Evolutionary conservation across 2,329 filamentous ascomycete species (phyloP), one percentile per base, ranked within the genome.

Genomic region (Purpureocillium lavendulum): DNA sequence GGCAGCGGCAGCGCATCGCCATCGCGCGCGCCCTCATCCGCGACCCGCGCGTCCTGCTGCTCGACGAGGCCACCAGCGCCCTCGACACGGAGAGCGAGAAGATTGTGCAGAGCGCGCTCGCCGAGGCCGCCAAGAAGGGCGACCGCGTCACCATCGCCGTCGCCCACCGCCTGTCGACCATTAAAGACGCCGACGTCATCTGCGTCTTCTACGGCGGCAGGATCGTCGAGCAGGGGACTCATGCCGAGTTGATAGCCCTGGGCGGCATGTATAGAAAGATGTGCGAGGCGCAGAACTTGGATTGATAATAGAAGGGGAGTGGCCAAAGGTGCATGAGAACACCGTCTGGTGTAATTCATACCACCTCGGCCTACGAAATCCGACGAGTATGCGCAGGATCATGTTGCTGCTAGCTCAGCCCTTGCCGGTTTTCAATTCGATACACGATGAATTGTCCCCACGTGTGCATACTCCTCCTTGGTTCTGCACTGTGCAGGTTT

Each of bases 41-140:
- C 60, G 77, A 94, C 45, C 90, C 90, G 0, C 87, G 94, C 60
- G 94, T 97, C 45, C 69, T 97, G 30, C 90, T 97, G 42, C 75
- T 96, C 1, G 89, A 97, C 56, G 90, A 97, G 69, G 84, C 89
- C 12, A 96, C 89, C 1, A 92, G 85, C 8, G 89, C 89, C 0
- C 73, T 96, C 11, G 89, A 96, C 56, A 88, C 90, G n/a, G 89
- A 95, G 61, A 92, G 84, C 1, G 89, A 97, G 61, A 94, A 87
- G 1, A 75, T 94, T 2, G 89, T 97, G 44, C 95, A 97, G 59
- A 78, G 82, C 48, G 89, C 89, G 2, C 71, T 97, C 3, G 76
- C 77, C 6, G 79, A 76, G 49, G 78, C 77, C 30, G 73, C 95
- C 16, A 78, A 94, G 30, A 71, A 76, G 47, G 87, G 86, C 21